Conservation (phyloP, 2,329 filamentous ascomycete species). For the Penicillium sp. region DNA sequence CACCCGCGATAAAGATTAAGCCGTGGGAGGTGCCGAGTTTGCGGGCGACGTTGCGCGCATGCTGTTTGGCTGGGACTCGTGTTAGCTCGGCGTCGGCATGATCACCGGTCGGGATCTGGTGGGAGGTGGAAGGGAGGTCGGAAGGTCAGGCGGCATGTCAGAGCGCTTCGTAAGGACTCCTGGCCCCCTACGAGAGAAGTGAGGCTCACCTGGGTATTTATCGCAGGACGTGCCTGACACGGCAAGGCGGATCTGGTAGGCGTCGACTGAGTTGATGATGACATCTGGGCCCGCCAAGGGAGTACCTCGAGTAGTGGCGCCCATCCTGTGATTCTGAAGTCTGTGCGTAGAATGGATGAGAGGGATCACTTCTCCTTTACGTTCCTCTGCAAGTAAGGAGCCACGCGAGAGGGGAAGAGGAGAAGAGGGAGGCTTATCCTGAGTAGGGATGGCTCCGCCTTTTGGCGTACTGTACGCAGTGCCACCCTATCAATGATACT, state of each 20-base stretch:
- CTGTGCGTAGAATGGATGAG: slow-evolving; percentile 2
- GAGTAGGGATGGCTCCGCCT: slow-evolving; percentile 12
- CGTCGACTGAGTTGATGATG: slow-evolving; percentile 26
- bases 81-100: slow-evolving; percentile 8
- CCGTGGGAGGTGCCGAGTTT: slow-evolving; percentile 46
- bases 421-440: slow-evolving; percentile 15
- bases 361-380: slow-evolving; percentile 6
- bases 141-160: slow-evolving; percentile 3
- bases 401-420: slow-evolving; percentile 12
- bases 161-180: background rate
- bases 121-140: background rate
- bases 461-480: background rate
- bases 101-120: slow-evolving; percentile 3
- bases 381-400: slow-evolving; percentile 17
- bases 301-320: slow-evolving; percentile 8
- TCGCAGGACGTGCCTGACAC: slow-evolving; percentile 31
- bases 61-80: slow-evolving; percentile 46
- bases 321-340: slow-evolving; percentile 6
- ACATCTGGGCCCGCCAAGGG: slow-evolving; percentile 12
- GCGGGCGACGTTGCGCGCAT: slow-evolving; percentile 48
- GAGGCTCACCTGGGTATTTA: slow-evolving; percentile 43
- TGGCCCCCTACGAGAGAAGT: background rate
- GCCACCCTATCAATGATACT: background rate
- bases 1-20: slow-evolving; percentile 58
- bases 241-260: slow-evolving; percentile 32